Conservation (phyloP, 805 yeast species). For the Nakazawaea ishiwadae region DNA sequence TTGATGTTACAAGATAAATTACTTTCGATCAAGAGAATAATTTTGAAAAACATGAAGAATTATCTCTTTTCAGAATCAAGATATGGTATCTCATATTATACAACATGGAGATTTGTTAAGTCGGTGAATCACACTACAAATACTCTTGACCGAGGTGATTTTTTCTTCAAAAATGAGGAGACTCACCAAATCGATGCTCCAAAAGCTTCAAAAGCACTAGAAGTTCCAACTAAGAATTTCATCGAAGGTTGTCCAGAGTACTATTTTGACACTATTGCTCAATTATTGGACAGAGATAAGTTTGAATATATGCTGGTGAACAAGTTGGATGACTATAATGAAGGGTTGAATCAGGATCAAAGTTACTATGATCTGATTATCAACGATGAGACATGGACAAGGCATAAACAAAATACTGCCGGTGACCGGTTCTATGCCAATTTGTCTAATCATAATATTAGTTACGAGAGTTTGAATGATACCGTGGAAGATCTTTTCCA, state of each 20-base stretch:
- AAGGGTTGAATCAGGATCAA: background rate
- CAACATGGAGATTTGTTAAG: conserved; percentile 5
- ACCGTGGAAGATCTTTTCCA: conserved; percentile 2
- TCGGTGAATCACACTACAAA: background rate
- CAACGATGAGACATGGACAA: conserved; percentile 5
- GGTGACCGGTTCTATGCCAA: conserved; percentile 9
- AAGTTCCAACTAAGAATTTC: background rate
- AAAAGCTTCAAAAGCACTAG: background rate
- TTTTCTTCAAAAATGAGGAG: background rate
- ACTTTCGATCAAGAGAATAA: conserved; percentile 2
- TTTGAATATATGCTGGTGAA: conserved; percentile 1
- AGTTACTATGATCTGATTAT: conserved; percentile 1
- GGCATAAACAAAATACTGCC: background rate
- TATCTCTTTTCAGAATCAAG: conserved; percentile 22
- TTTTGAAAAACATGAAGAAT: conserved; percentile 33
- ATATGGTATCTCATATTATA: background rate
- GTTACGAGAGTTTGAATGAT: conserved; percentile 2
- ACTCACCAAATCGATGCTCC: background rate
- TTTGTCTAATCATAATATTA: conserved; percentile 9
- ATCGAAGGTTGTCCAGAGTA: background rate
- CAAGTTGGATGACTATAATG: conserved; percentile 1
- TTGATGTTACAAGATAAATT: background rate
- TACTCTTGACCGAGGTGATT: background rate
- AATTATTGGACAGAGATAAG: background rate
- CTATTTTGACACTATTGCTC: background rate